Evolutionary conservation across 257 asterid genomes (phyloP), one percentile per base, ranked within the genome.

Genomic region (Hygrophila difformis): DNA sequence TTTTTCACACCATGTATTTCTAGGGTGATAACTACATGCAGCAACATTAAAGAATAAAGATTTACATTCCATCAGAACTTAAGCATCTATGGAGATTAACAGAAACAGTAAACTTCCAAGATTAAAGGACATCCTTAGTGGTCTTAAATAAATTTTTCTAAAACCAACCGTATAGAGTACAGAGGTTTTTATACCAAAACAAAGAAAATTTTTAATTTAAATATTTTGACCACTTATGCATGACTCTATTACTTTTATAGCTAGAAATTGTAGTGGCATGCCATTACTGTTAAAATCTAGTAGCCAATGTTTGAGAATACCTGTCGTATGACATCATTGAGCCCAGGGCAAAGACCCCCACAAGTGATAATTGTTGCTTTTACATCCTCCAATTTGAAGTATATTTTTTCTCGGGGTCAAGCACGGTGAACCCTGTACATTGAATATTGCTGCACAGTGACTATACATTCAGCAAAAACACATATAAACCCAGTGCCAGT

Each of bases 21-120:
- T 54, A 85, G 96, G 41, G 96, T 79, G 65, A 85, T 75, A 49
- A 82, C 96, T 36, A 89, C 75, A 94, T 89, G 83, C 69, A 59
- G 23, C 37, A 49, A 72, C 51, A 46, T 48, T 44, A 55, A 44
- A 47, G 39, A 53, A 33, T 33, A 33, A 4, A 33, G 37, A 33
- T 33, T 2, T 9, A 2, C 12, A 33, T 33, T 26, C 7, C 4
- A 26, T 3, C 31, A 5, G 8, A 26, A 26, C 31, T 3, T 26
- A n/a, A 26, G 31, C 31, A 26, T 26, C 31, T 26, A n/a, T n/a
- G n/a, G n/a, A n/a, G n/a, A n/a, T n/a, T n/a, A n/a, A n/a, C n/a
- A n/a, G n/a, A n/a, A n/a, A n/a, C n/a, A n/a, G n/a, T n/a, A n/a
- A n/a, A n/a, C n/a, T n/a, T n/a, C n/a, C n/a, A n/a, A n/a, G n/a